These are phyloP conservation scores for Blepharisma stoltei DNA, from an alignment of 73 alveolate species.

Conservation along the genomic window DNA sequence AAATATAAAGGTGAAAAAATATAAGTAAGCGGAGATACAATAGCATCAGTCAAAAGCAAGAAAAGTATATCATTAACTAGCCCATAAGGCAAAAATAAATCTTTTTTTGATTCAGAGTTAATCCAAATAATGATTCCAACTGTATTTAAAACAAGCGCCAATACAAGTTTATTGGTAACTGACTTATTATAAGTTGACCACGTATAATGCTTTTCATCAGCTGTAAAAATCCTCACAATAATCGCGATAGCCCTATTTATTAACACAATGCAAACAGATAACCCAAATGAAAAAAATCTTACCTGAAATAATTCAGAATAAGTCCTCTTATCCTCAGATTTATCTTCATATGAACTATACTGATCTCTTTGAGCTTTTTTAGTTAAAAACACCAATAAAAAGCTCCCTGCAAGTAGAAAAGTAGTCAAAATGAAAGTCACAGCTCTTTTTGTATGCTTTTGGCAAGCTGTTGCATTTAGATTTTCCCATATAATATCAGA, in stretches of 20 bases:
- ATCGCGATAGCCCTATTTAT: slow-evolving; percentile 37
- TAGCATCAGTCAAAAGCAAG: slow-evolving; percentile 34
- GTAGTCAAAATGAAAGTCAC: slow-evolving; percentile 31
- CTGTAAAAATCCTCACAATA: slow-evolving; percentile 40
- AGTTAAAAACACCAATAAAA: slow-evolving; percentile 28
- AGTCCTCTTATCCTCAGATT: slow-evolving; percentile 15
- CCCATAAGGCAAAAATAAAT: slow-evolving; percentile 51
- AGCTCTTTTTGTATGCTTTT: slow-evolving; percentile 15
- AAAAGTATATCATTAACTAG: slow-evolving; percentile 37
- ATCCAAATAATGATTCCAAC: slow-evolving; percentile 45
- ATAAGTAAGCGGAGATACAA: slow-evolving; percentile 43
- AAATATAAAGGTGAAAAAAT: slow-evolving; percentile 35
- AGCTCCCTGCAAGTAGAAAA: slow-evolving; percentile 35
- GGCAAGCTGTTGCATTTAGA: slow-evolving; percentile 28
- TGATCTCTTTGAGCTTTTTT: background rate
- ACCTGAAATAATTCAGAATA: background rate
- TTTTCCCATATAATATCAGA: slow-evolving; percentile 69
- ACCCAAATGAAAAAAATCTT: slow-evolving; percentile 29
- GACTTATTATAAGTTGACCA: slow-evolving; percentile 49
- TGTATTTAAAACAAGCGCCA: slow-evolving; percentile 43
- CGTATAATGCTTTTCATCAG: slow-evolving; percentile 51
- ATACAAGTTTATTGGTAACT: slow-evolving; percentile 46
- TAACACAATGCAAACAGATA: slow-evolving; percentile 39
- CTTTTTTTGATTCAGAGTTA: slow-evolving; percentile 9
- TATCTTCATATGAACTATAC: slow-evolving; percentile 20